Conservation (phyloP, 805 yeast species). For the Teunomyces atbi region DNA sequence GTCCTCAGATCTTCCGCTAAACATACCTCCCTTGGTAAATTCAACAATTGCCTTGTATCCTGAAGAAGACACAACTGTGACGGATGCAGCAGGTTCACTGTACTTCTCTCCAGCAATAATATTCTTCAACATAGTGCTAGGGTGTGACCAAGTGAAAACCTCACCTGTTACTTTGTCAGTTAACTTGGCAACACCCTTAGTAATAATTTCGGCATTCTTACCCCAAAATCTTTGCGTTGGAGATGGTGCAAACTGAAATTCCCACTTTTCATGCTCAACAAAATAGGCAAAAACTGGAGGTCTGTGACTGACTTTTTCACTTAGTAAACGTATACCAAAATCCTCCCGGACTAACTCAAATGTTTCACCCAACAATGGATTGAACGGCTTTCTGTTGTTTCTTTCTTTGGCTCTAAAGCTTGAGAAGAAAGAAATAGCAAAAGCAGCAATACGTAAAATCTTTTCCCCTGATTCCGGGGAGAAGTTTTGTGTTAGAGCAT, state of each 20-base stretch:
- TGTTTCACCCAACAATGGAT: slow-evolving; percentile 92
- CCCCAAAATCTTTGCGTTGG: slow-evolving; percentile 95
- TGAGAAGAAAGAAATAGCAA: slow-evolving; percentile 75
- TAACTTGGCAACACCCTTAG: slow-evolving; percentile 66
- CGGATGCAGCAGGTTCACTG: slow-evolving; percentile 75
- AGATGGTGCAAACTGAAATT: slow-evolving; percentile 55
- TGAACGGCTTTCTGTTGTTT: slow-evolving; percentile 85
- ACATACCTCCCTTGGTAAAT: slow-evolving; percentile 81
- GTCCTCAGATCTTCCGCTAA: slow-evolving; percentile 77
- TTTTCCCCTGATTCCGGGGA: slow-evolving; percentile 54
- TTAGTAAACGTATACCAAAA: slow-evolving; percentile 64
- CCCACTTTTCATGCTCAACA: slow-evolving; percentile 76
- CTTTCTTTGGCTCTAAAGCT: slow-evolving; percentile 72
- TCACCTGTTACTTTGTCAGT: slow-evolving; percentile 62
- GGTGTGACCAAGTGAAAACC: slow-evolving; percentile 76
- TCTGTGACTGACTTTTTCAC: slow-evolving; percentile 86
- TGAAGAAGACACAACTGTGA: slow-evolving; percentile 64
- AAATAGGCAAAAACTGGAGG: slow-evolving; percentile 84
- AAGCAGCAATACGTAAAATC: slow-evolving; percentile 68
- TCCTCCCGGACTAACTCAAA: slow-evolving; percentile 87
- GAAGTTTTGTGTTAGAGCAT: slow-evolving; percentile 49
- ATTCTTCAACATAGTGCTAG: slow-evolving; percentile 79
- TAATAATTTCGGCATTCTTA: slow-evolving; percentile 79
- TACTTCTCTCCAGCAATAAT: slow-evolving; percentile 94
- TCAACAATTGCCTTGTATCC: slow-evolving; percentile 70